These are phyloP conservation scores for Daldinia grandis DNA, from an alignment of 495 filamentous ascomycete genomes.

Conservation along the genomic window DNA sequence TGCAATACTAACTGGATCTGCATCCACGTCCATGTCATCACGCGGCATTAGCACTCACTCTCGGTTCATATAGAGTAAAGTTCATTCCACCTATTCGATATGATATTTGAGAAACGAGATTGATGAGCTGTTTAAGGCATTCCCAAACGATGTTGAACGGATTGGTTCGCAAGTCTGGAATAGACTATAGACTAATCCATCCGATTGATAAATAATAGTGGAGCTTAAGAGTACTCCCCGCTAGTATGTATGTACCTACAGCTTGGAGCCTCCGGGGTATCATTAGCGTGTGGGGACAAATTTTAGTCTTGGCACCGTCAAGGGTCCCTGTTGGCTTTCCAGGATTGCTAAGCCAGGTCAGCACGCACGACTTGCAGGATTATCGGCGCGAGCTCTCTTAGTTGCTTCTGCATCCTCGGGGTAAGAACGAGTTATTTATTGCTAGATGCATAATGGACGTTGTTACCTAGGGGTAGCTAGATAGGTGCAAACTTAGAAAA, in stretches of 20 bases:
- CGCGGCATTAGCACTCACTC: constrained; percentile 7
- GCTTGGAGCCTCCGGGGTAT: constrained; percentile 43
- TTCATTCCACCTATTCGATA: constrained; percentile 1
- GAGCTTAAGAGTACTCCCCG: constrained; percentile 1
- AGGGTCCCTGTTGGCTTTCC: constrained; percentile 27
- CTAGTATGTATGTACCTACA: constrained; percentile 15
- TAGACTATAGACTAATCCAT: neutral
- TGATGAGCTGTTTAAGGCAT: constrained; percentile 22
- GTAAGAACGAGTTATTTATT: constrained; percentile 36
- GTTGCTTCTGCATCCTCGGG: constrained; percentile 14
- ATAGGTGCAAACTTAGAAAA: constrained; percentile 29
- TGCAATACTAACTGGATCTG: neutral
- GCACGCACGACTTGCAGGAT: constrained; percentile 35
- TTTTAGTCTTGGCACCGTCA: constrained; percentile 21
- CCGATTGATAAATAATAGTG: constrained; percentile 30
- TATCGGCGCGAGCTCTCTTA: constrained; percentile 8
- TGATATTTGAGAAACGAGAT: constrained; percentile 1
- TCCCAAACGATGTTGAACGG: constrained; percentile 7
- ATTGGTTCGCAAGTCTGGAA: constrained; percentile 18
- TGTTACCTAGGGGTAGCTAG: neutral
- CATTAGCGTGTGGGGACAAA: constrained; percentile 39
- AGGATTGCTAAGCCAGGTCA: constrained; percentile 11
- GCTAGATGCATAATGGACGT: constrained; percentile 24
- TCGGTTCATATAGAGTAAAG: constrained; percentile 4
- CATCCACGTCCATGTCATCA: constrained; percentile 15